Evolutionary conservation across 192 early-diverging fungal species (phyloP), one percentile per base, ranked within the genome.

Genomic region (Podochytrium sp.): DNA sequence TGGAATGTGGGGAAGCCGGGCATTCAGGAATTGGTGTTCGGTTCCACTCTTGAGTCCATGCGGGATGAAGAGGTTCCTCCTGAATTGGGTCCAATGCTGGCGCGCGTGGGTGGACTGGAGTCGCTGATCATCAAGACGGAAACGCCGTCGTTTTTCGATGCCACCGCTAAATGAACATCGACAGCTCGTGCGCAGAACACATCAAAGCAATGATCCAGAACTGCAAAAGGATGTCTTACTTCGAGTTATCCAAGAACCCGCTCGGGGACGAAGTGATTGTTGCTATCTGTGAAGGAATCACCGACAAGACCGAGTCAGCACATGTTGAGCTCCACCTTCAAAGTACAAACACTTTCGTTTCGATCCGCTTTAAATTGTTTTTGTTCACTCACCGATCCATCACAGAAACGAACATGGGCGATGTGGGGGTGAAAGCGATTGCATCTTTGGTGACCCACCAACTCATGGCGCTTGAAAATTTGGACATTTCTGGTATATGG

Each of bases 401-500:
- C 0, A 30, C 39, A 47, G 0, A 29, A 47, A 65, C 63, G 29
- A 65, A 65, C 29, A 65, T 65, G 38, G 60, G 35, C 6, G 60
- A 62, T 38, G 25, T 7, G 37, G 18, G 14, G 27, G 14, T 57
- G 12, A 47, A 0, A 47, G 43, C 43, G 0, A 0, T 47, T 10
- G 43, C 43, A 55, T 7, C 30, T 5, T 25, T 10, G 52, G 52
- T 6, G 10, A 0, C 30, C 30, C 25, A 5, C 52, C 20, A 55
- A 0, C 12, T 23, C 52, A 20, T 47, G 43, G 10, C 10, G 7
- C 5, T 62, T 12, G 14, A 6, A 38, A 12, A 62, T 32, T 62
- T 62, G 43, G 37, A 62, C 37, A 12, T 62, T 30, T 62, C 60
- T 62, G 60, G 43, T 47, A 47, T 47, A 47, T 47, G 20, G 43